Evolutionary conservation across 768 basidiomycete species (phyloP), one percentile per base, ranked within the genome.

Genomic region (Pleurotus ostreatus): DNA sequence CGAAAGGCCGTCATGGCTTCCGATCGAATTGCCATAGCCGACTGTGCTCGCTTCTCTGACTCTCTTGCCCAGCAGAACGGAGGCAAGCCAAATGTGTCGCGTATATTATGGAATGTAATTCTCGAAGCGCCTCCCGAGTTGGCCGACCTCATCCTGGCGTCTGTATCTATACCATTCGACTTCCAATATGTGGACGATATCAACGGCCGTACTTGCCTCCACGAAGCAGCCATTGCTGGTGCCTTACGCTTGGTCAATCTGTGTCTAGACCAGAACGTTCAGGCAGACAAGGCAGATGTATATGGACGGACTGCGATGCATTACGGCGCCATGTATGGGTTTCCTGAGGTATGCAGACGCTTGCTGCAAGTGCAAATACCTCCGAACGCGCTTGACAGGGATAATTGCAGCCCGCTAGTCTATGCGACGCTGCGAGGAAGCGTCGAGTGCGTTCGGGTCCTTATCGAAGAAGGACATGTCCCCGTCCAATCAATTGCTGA

Each of bases 131-230:
- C 87, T 46, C 69, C 76, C 2, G 80, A 82, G n/a, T 74, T 91
- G 43, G 86, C 81, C 16, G 86, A 92, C 64, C 72, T 92, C 49
- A 88, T 94, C 46, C 73, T 94, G 25, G 73, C 84, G 30, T 83
- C 87, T 13, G 71, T 88, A 16, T 75, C 77, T 22, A 74, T 72
- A 12, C 84, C 87, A 0, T 92, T 98, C 67, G 92, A 98, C 70
- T 98, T 93, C 67, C 77, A 79, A 46, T 98, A 93, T 66, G 79
- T 98, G 46, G 97, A 98, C 67, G 94, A 98, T 62, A 99, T 99
- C 75, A 98, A 98, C 67, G 92, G 89, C 41, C 84, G 97, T 37
- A 95, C 90, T 2, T 93, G 92, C 61, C 80, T 98, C 18, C 97
- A 98, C 65, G 92, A 94, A 67, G 92, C 95, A 2, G 88, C 94